Evolutionary conservation across 1,139 yeast species (phyloP), one percentile per base, ranked within the genome.

Genomic region (Yamadazyma pseudoaaseri): DNA sequence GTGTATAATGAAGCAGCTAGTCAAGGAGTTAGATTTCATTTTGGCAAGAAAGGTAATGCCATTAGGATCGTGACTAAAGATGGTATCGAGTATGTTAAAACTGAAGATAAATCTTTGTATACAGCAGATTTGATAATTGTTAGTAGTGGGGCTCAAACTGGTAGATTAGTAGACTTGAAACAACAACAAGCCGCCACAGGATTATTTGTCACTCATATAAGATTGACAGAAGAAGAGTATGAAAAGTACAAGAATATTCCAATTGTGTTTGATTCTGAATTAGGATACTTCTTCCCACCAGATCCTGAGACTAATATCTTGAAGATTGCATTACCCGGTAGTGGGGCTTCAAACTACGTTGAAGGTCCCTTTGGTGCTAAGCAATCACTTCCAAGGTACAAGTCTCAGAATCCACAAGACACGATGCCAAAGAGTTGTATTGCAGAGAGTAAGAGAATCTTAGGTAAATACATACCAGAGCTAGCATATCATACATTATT

Each of bases 251-350:
- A 51, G 33, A 45, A 54, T 30, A 51, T 57, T 29, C 63, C 69
- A 5, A 46, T 62, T 21, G 38, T 62, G 5, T 60, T 61, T 35
- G 62, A 60, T 41, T 58, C 73, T 5, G 70, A 64, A 29, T 46
- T 58, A 43, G 78, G 78, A 1, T 73, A 70, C 47, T 69, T 68
- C 34, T 49, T 49, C 33, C 52, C 45, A 27, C 46, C 56, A 20
- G 77, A 71, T 41, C 54, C 56, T 3, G 60, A 52, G 2, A 60
- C 65, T 1, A 52, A 49, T 23, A 38, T 51, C 4, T 32, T 70
- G 33, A 72, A 72, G 41, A 53, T 69, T 36, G 73, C 64, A 6
- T 45, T 63, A 27, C 62, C 68, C 1, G 64, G 58, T 16, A 48
- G 61, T 7, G 72, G 69, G 23, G 57, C 62, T 5, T 48, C 53